These are phyloP conservation scores for Catharanthus roseus DNA, from an alignment of 257 asterid genomes.

Conservation along the genomic window DNA sequence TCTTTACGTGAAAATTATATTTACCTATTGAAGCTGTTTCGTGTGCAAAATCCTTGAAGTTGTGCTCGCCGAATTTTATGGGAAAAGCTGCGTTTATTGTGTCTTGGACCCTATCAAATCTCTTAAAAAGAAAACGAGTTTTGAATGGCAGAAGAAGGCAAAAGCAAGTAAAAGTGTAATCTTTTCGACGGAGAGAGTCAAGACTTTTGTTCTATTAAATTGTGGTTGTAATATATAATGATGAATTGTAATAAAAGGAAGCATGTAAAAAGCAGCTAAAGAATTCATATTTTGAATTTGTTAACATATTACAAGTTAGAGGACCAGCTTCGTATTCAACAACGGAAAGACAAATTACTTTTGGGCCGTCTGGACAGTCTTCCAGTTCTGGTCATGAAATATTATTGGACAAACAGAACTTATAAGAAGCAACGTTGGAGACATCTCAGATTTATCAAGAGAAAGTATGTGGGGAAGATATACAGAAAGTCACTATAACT, in stretches of 20 bases:
- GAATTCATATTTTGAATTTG: slow-evolving; percentile 24
- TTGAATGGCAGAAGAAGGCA: too few species aligned
- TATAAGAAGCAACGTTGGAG: slow-evolving; percentile 44
- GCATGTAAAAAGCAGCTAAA: slow-evolving; percentile 19
- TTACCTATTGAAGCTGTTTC: too few species aligned
- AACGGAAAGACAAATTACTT: slow-evolving; percentile 17
- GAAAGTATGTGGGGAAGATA: slow-evolving; percentile 16
- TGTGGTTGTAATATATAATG: too few species aligned
- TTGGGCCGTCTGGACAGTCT: slow-evolving; percentile 20
- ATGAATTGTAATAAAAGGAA: slow-evolving; percentile 14
- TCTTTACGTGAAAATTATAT: too few species aligned
- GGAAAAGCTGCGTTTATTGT: too few species aligned
- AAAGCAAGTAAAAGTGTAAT: neutral
- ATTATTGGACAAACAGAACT: slow-evolving; percentile 26
- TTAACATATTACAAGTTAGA: slow-evolving; percentile 23
- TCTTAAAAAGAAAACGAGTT: too few species aligned
- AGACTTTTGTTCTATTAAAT: neutral
- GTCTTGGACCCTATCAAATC: too few species aligned
- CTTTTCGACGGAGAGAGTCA: neutral
- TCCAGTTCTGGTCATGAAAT: slow-evolving; percentile 28
- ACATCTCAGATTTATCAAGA: slow-evolving; percentile 35
- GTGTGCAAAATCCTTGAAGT: too few species aligned
- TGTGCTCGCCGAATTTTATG: too few species aligned
- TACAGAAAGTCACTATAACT: slow-evolving; percentile 5
- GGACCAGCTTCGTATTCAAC: slow-evolving; percentile 17